Evolutionary conservation across 139 green algal species (phyloP).

Genomic region (Limnomonas spitsbergensis): DNA sequence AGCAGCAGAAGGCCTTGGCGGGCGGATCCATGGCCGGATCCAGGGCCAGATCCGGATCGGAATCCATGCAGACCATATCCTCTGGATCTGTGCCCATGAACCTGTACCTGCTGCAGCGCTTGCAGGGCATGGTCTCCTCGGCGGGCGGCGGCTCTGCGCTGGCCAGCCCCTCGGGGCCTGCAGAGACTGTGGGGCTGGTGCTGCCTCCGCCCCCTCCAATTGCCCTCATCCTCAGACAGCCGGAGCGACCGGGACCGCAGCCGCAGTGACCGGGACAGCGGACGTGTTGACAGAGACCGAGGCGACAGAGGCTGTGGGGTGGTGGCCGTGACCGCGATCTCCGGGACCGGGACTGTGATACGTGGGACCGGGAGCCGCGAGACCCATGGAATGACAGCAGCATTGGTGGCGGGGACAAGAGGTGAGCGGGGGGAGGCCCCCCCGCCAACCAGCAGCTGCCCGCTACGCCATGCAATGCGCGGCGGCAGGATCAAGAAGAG

Average conservation of each 20-base stretch:
- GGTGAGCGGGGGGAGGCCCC: background rate
- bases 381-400: conserved; percentile 17
- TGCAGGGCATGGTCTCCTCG: background rate
- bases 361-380: background rate
- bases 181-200: conserved; percentile 8
- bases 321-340: too few relatives aligned
- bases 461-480: too few relatives aligned
- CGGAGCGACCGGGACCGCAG: background rate
- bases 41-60: too few relatives aligned
- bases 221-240: background rate
- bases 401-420: background rate
- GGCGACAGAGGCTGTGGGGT: too few relatives aligned
- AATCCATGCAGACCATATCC: too few relatives aligned
- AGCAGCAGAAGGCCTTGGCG: too few relatives aligned
- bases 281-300: background rate
- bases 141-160: too few relatives aligned
- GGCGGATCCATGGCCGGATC: too few relatives aligned
- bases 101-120: background rate
- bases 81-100: background rate
- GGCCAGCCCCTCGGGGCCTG: background rate
- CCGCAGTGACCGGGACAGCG: background rate
- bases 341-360: background rate
- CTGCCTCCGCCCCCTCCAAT: conserved; percentile 20
- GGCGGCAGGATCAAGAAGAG: too few relatives aligned
- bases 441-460: too few relatives aligned